Base-by-base conservation (phyloP, 805 yeast species). In the Candida michaelii region DNA sequence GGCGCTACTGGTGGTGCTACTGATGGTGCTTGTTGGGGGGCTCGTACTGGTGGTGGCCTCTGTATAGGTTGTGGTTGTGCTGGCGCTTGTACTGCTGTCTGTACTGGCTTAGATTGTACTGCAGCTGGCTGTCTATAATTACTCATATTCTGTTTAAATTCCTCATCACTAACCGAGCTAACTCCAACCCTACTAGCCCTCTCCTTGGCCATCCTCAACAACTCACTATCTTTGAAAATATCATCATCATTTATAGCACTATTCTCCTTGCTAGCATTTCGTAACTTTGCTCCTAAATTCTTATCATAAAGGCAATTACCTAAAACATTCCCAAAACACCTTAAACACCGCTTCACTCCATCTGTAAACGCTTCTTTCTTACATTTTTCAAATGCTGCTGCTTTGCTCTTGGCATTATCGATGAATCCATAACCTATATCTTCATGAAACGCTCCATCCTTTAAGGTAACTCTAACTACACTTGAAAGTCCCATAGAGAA, bases 251-350 rank as follows among this genome's bases (percentile, higher is more conserved):
- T 63, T 15, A 63, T 53, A 17, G 65, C 71, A 25, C 29, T 18
- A 36, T 42, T 9, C 47, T 50, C 16, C 49, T 49, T 13, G 66
- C 65, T 3, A 59, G 55, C 14, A 60, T 62, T 33, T 60, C 60
- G 33, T 42, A 81, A 70, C 44, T 74, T 67, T 29, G 72, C 71
- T 31, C 84, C 59, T 45, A 81, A 83, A 39, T 78, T 80, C 52
- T 82, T 82, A 57, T 86, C 95, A 53, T 86, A 86, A n/a, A 86
- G 73, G 62, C 95, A 86, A 54, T 86, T 86, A 1, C 95, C 95
- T 55, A 86, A 63, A 0, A 86, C 82, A 50, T 83, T 79, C 29
- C 95, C 96, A 55, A 89, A 87, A 49, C 84, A 82, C 47, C 95
- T 69, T 40, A 90, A 67, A 11, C 91, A 83, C 38, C 93, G 70